Base-by-base conservation (phyloP, 75 land plant genomes). In the Cryptomeria japonica region DNA sequence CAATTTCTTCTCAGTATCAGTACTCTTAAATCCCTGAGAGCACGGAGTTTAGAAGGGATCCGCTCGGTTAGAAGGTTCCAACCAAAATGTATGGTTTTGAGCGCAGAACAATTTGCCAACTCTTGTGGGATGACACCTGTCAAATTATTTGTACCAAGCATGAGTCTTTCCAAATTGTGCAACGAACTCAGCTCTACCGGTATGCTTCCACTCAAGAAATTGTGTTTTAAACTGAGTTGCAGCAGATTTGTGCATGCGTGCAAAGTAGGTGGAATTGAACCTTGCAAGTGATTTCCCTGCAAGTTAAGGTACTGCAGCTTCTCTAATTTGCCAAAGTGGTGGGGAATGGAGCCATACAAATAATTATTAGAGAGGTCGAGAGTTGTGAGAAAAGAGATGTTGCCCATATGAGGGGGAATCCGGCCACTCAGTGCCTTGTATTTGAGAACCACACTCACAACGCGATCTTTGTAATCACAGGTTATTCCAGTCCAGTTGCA, bases 211-310 rank as follows among this genome's bases (percentile, higher is more conserved):
- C 87, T 82, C 36, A 91, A 36, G 73, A 75, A 37, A 68, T 87
- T 87, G 46, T 11, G 25, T 6, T 34, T 44, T 47, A 90, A 86
- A n/a, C 77, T 15, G 64, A 91, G 83, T 5, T 46, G 56, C 41
- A 18, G 38, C 19, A 90, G 86, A 10, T 36, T 8, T 0, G 89
- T 89, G 85, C 95, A 90, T 2, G 2, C 18, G 22, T 95, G 94
- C 38, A 97, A 86, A 85, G 90, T 91, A 32, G 86, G 37, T 12
- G 99, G 99, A 56, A 97, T 93, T 14, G 87, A 79, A 56, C 95
- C 94, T 64, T 88, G 90, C 61, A 97, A 85, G 0, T 76, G 41
- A 39, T 92, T 92, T 25, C 77, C n/a, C 0, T 87, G 90, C 37
- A 97, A 91, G 87, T 93, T 91, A 5, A 97, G 92, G 16, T 39